Percentiles rank a stretch among this genome's conserved stretches.
These are phyloP conservation scores for Metschnikowia reukaufii DNA, from an alignment of 805 yeast genomes.

Conservation along the genomic window DNA sequence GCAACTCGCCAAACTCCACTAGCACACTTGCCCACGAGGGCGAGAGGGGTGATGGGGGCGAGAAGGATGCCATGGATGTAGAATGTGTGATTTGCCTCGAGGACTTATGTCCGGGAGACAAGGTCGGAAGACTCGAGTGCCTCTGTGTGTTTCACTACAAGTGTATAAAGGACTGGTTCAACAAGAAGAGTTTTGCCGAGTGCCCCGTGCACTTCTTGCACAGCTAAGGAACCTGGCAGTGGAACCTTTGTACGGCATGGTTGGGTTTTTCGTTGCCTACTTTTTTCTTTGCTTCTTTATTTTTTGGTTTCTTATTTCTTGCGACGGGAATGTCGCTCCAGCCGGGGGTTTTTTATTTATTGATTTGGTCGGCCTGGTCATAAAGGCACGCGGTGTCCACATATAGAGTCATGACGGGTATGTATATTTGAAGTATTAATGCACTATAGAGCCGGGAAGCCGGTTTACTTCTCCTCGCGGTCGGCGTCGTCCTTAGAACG, in stretches of 20 bases:
- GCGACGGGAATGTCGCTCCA: no score
- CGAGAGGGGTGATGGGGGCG: slow-evolving; percentile 12
- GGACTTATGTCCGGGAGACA: slow-evolving; percentile 79
- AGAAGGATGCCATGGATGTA: slow-evolving; percentile 40
- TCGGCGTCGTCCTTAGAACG: slow-evolving; percentile 41
- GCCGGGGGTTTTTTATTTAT: no score
- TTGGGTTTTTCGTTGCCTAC: background rate
- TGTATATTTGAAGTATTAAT: background rate
- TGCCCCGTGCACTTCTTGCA: slow-evolving; percentile 75
- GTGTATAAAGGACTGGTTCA: slow-evolving; percentile 91
- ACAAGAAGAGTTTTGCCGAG: slow-evolving; percentile 77
- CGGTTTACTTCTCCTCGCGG: slow-evolving; percentile 20
- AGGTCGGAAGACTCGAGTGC: slow-evolving; percentile 90
- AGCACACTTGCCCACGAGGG: background rate
- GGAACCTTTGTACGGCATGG: background rate
- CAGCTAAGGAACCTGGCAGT: slow-evolving; percentile 16
- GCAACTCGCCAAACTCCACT: slow-evolving; percentile 16
- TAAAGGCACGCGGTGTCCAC: no score
- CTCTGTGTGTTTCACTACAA: slow-evolving; percentile 89
- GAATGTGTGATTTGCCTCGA: slow-evolving; percentile 96
- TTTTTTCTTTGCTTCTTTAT: background rate
- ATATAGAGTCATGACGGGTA: no score
- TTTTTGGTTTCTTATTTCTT: no score
- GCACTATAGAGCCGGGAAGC: background rate
- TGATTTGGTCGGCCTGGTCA: no score